Percentiles rank a stretch among this genome's conserved stretches.
These are phyloP conservation scores for Lactarius quietus DNA, from an alignment of 768 basidiomycete species.

Conservation along the genomic window DNA sequence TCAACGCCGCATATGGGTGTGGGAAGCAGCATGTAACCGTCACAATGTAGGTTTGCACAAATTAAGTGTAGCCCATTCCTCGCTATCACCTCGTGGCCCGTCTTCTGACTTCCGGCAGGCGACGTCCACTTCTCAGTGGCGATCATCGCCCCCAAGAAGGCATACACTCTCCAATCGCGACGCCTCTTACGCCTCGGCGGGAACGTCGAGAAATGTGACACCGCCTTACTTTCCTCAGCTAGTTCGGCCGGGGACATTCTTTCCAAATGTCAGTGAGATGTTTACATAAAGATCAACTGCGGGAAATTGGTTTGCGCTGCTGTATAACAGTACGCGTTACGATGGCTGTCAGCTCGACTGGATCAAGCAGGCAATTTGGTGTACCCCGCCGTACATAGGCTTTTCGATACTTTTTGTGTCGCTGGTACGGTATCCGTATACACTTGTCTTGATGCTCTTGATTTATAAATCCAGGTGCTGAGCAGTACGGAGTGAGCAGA, in stretches of 20 bases:
- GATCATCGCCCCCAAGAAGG: constrained; percentile 74
- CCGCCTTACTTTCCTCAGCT: background rate
- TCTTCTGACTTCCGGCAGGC: no score
- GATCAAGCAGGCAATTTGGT: background rate
- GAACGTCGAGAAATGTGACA: constrained; percentile 74
- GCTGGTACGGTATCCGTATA: no score
- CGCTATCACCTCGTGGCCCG: background rate
- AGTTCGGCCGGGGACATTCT: background rate
- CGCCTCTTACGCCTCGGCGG: constrained; percentile 80
- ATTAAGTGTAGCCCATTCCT: background rate
- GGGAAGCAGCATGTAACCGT: background rate
- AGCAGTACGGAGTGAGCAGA: no score
- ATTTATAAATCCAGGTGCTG: no score
- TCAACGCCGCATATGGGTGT: background rate
- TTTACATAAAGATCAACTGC: background rate
- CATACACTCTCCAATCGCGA: constrained; percentile 69
- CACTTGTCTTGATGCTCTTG: background rate
- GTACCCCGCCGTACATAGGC: background rate
- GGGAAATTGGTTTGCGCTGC: background rate
- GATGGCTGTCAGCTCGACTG: background rate
- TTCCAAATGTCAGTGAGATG: background rate
- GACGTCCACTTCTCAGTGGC: constrained; percentile 68
- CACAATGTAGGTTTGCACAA: background rate
- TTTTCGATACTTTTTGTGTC: background rate
- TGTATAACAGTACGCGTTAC: background rate